These are phyloP conservation scores for Starmerella sp. DNA, from an alignment of 805 yeast species.

Conservation along the genomic window DNA sequence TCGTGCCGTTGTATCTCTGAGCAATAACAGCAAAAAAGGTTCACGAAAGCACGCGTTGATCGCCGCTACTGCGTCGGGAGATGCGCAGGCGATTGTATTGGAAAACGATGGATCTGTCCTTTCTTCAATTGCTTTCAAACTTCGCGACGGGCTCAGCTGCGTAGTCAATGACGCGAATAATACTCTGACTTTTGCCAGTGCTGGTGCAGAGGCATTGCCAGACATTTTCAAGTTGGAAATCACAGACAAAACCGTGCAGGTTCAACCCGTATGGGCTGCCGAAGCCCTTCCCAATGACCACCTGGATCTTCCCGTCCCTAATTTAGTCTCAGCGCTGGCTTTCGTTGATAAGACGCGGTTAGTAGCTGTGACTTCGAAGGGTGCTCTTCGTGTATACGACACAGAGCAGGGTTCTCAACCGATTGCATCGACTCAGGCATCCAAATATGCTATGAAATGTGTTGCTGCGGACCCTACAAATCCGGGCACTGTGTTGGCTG, in stretches of 20 bases:
- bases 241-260: constrained; percentile 28
- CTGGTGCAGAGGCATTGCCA: constrained; percentile 76
- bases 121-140: not conserved
- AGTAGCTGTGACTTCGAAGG: constrained; percentile 59
- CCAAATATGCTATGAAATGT: constrained; percentile 44
- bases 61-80: not conserved
- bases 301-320: constrained; percentile 69
- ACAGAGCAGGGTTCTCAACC: constrained; percentile 51
- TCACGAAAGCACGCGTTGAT: not conserved
- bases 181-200: constrained; percentile 54
- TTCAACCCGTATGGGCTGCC: constrained; percentile 45
- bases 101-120: constrained; percentile 27
- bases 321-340: constrained; percentile 56
- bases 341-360: constrained; percentile 42
- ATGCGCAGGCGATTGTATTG: constrained; percentile 19
- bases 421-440: constrained; percentile 40
- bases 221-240: constrained; percentile 30
- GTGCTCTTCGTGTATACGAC: constrained; percentile 66
- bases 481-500: constrained; percentile 43
- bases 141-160: constrained; percentile 7
- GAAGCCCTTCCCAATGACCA: constrained; percentile 75
- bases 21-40: not conserved
- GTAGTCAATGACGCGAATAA: constrained; percentile 35
- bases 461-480: constrained; percentile 26
- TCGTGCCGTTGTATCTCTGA: not conserved